Evolutionary conservation across 140 eudicot species (phyloP).

Genomic region (Cichorium intybus): DNA sequence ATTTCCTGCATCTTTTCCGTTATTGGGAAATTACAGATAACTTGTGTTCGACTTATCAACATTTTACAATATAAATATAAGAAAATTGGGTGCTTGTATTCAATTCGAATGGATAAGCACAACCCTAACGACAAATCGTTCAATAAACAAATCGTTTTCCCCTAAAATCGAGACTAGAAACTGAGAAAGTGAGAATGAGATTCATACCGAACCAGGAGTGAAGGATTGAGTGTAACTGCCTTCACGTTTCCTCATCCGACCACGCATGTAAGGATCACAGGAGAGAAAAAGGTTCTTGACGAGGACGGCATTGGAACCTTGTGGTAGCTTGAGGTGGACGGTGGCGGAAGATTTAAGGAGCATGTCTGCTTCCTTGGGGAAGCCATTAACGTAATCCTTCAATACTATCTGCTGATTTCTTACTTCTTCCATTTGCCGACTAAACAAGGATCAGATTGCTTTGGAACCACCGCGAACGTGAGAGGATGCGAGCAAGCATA

Average conservation of each 20-base stretch:
- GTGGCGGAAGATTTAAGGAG: background rate
- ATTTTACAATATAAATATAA: no score
- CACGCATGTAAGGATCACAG: slow-evolving; percentile 37
- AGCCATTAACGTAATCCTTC: slow-evolving; percentile 19
- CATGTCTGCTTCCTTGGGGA: slow-evolving; percentile 27
- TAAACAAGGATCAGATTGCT: no score
- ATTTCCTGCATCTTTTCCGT: no score
- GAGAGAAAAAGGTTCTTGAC: slow-evolving; percentile 30
- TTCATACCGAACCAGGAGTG: slow-evolving; percentile 27
- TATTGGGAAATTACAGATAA: no score
- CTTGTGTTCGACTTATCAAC: no score
- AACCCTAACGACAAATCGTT: background rate
- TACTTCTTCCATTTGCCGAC: background rate
- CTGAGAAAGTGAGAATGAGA: background rate
- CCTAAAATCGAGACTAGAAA: background rate
- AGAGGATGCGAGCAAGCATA: no score
- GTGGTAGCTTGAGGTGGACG: slow-evolving; percentile 17
- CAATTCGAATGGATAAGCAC: background rate
- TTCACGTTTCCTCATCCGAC: slow-evolving; percentile 8
- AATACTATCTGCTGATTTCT: slow-evolving; percentile 18
- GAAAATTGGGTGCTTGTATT: no score
- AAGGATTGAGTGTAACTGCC: slow-evolving; percentile 13
- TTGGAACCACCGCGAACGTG: no score
- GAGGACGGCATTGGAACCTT: slow-evolving; percentile 18
- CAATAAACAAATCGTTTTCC: background rate